These are phyloP conservation scores for Polyplosphaeria fusca DNA, from an alignment of 495 filamentous ascomycete species.

Conservation along the genomic window DNA sequence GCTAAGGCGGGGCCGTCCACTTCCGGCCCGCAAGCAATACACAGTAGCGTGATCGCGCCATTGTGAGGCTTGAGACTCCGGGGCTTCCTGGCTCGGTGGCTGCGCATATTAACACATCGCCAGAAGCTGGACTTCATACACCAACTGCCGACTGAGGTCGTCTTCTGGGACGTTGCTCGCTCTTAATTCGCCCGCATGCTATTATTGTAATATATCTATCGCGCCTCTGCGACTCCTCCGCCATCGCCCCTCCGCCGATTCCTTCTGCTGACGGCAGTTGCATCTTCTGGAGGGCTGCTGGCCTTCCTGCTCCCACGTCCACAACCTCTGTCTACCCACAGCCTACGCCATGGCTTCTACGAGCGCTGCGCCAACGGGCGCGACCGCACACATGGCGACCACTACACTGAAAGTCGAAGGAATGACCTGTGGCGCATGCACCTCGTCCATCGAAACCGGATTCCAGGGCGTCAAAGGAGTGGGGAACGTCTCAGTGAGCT, in stretches of 20 bases:
- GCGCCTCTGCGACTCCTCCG: background rate
- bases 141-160: background rate
- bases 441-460: slow-evolving; percentile 77
- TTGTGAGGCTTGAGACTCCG: too few species aligned
- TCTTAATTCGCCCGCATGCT: background rate
- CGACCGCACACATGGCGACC: slow-evolving; percentile 69
- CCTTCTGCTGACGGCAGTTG: background rate
- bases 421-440: slow-evolving; percentile 94
- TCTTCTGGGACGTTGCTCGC: background rate
- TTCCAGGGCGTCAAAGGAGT: slow-evolving; percentile 79
- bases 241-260: background rate
- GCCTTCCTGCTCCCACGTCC: background rate
- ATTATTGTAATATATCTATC: background rate
- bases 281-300: background rate
- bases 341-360: slow-evolving; percentile 7
- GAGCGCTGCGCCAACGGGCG: slow-evolving; percentile 5
- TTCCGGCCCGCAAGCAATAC: too few species aligned
- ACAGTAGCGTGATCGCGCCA: too few species aligned
- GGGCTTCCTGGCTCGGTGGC: slow-evolving; percentile 1
- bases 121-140: slow-evolving; percentile 21
- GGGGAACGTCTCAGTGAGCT: slow-evolving; percentile 79
- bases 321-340: background rate
- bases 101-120: slow-evolving; percentile 16
- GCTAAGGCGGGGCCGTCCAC: too few species aligned
- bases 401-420: slow-evolving; percentile 85